Conservation (phyloP, 345 rosid species). For the Corchorus olitorius region DNA sequence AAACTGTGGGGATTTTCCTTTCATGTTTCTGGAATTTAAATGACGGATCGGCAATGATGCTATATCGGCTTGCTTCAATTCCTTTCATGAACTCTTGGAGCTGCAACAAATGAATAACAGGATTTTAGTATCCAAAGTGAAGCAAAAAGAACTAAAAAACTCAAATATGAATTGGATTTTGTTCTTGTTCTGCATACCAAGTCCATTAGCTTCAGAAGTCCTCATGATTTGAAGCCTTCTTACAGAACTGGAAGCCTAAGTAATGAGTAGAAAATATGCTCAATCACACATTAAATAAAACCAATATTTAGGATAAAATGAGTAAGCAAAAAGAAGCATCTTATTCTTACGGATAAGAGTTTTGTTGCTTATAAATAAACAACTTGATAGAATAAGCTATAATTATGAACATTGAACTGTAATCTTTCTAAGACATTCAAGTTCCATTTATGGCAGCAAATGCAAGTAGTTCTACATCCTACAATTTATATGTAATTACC, state of each 20-base stretch:
- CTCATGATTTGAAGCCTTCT: conserved; percentile 90
- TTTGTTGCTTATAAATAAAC: neutral
- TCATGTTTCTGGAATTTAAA: conserved; percentile 23
- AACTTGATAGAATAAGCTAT: neutral
- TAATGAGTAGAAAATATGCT: conserved; percentile 13
- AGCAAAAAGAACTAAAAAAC: neutral
- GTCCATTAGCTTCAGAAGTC: conserved; percentile 84
- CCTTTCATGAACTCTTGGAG: conserved; percentile 63
- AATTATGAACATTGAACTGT: neutral
- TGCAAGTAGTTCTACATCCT: neutral
- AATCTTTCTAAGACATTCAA: conserved; percentile 10
- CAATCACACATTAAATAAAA: neutral
- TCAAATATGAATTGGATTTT: neutral
- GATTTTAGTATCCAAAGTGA: neutral
- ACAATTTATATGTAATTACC: neutral
- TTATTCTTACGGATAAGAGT: neutral
- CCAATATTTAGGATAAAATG: neutral
- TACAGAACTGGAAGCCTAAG: conserved; percentile 44
- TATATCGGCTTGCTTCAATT: conserved; percentile 59
- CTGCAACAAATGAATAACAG: conserved; percentile 38
- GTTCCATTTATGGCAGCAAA: neutral
- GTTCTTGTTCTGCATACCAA: conserved; percentile 46
- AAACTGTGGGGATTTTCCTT: conserved; percentile 21
- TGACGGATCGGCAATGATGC: neutral
- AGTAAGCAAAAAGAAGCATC: neutral